Conservation (phyloP, 257 asterid species). For the Gardenia jasminoides region DNA sequence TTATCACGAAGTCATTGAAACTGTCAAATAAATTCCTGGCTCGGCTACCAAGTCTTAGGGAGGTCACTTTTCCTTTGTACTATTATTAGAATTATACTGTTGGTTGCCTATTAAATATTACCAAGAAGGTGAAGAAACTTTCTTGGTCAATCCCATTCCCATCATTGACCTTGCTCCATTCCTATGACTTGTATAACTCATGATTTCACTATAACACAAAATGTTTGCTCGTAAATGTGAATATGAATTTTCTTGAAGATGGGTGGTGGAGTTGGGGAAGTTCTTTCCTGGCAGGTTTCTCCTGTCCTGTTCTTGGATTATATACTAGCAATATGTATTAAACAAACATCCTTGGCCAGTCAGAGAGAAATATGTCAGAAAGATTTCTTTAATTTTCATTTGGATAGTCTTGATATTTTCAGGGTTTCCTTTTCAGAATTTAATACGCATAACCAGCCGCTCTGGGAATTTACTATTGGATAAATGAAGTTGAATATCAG, state of each 20-base stretch:
- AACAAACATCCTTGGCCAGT: neutral
- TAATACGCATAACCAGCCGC: neutral
- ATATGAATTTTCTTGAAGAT: too few species aligned
- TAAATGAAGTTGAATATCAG: neutral
- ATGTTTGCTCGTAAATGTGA: too few species aligned
- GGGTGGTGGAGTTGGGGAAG: too few species aligned
- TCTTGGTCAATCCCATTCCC: conserved; percentile 5
- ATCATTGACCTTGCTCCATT: neutral
- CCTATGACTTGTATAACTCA: neutral
- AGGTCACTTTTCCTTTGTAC: neutral
- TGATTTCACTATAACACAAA: neutral
- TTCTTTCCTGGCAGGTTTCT: neutral
- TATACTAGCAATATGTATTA: neutral
- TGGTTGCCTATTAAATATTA: neutral
- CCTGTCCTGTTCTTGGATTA: neutral
- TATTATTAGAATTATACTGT: too few species aligned
- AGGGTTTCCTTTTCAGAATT: neutral
- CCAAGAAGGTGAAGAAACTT: neutral
- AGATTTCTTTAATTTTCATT: neutral
- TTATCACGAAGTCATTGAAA: conserved; percentile 10
- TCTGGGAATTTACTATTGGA: neutral
- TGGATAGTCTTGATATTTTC: neutral
- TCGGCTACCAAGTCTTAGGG: neutral
- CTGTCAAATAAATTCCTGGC: conserved; percentile 2
- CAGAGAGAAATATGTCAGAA: neutral